Evolutionary conservation across 257 asterid species (phyloP).

Genomic region (Thymus quinquecostatus): DNA sequence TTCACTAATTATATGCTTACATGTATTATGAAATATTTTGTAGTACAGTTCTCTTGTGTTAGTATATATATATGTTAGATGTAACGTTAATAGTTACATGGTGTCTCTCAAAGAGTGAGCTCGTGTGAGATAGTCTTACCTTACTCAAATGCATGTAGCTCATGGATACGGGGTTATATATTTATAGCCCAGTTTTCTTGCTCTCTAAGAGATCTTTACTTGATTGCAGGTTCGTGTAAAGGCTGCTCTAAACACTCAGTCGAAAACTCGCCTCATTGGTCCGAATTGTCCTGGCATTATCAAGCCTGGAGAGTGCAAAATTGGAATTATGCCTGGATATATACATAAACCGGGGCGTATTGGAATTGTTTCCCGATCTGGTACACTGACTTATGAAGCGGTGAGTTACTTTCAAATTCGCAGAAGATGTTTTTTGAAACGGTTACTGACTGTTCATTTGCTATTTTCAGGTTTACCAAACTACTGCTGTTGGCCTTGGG

Average conservation of each 20-base stretch:
- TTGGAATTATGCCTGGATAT: conserved; percentile 99
- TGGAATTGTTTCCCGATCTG: conserved; percentile 91
- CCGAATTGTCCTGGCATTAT: conserved; percentile 99
- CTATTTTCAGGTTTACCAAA: conserved; percentile 79
- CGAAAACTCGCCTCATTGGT: conserved; percentile 89
- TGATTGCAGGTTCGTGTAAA: conserved; percentile 41
- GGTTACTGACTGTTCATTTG: conserved; percentile 25
- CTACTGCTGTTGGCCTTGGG: conserved; percentile 98
- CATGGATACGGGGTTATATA: not conserved
- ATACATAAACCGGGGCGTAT: conserved; percentile 97
- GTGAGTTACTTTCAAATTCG: conserved; percentile 46
- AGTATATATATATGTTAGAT: too few relatives aligned
- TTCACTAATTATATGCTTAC: not conserved
- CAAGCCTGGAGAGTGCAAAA: conserved; percentile 99
- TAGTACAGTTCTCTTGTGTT: not conserved
- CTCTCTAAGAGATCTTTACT: conserved; percentile 8
- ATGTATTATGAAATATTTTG: not conserved
- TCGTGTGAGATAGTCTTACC: not conserved
- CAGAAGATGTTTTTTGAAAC: conserved; percentile 21
- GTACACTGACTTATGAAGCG: conserved; percentile 84
- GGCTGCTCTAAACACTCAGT: conserved; percentile 82
- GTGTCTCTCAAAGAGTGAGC: not conserved
- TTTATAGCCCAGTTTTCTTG: not conserved
- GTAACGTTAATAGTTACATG: not conserved
- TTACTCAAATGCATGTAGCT: conserved; percentile 18